These are phyloP conservation scores for Corylus heterophylla DNA, from an alignment of 306 rosid species.

Conservation along the genomic window DNA sequence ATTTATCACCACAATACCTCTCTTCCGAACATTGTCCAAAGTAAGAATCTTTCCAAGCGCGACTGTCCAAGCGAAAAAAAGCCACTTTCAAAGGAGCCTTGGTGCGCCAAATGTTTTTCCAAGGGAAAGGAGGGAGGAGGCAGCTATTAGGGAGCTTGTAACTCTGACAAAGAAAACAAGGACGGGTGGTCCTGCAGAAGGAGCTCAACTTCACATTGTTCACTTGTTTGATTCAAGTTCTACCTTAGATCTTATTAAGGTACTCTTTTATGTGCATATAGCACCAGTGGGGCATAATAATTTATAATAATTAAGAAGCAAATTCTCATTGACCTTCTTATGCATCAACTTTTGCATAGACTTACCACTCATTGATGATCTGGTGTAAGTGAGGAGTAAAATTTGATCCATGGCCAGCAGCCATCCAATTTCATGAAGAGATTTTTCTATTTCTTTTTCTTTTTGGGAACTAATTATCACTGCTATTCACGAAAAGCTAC, in stretches of 20 bases:
- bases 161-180: conserved; percentile 70
- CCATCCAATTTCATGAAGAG: no score
- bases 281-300: background rate
- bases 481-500: no score
- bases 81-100: no score
- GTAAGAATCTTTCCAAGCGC: no score
- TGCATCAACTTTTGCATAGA: background rate
- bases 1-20: no score
- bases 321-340: background rate
- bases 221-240: conserved; percentile 89
- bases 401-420: no score
- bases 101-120: no score
- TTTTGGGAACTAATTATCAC: no score
- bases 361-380: background rate
- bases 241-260: conserved; percentile 86
- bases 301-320: background rate
- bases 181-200: conserved; percentile 72
- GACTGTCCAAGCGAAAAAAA: no score
- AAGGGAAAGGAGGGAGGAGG: conserved; percentile 5
- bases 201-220: conserved; percentile 94
- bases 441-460: no score
- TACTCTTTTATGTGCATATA: conserved; percentile 24
- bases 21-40: no score
- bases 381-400: no score
- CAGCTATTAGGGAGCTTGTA: conserved; percentile 75